phyloP scores from a whole-genome alignment of 1,284 basidiomycete species.

The Athelia psychrophila region DNA sequence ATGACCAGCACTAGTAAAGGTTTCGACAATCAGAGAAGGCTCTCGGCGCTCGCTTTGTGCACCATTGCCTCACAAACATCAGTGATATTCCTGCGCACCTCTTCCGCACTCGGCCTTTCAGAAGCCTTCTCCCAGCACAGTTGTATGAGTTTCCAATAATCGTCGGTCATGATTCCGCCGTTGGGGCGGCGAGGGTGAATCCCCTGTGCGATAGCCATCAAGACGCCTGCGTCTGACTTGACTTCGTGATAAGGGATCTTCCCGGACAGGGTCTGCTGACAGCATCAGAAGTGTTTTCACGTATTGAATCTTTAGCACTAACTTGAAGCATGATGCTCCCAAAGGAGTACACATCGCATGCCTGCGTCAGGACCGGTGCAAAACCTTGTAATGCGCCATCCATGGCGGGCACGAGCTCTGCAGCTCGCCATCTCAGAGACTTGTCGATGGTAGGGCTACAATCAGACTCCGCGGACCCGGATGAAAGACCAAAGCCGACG shows the following conservation, averaged over 20 bases:
- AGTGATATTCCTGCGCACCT: constrained; percentile 21
- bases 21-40: no score
- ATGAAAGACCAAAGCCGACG: not conserved
- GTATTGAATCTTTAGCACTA: not conserved
- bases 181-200: not conserved
- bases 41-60: no score
- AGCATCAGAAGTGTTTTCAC: not conserved
- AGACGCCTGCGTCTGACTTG: not conserved
- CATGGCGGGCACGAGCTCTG: not conserved
- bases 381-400: not conserved
- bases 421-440: not conserved
- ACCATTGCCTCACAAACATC: constrained; percentile 37
- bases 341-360: not conserved
- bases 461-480: not conserved
- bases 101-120: no score
- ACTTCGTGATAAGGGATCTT: not conserved
- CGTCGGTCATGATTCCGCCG: not conserved
- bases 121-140: not conserved
- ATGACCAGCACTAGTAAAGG: no score
- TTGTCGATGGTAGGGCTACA: no score
- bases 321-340: not conserved
- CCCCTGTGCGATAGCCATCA: not conserved
- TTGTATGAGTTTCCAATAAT: not conserved
- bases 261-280: not conserved
- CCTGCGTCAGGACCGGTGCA: not conserved